Base-by-base conservation (phyloP, 2,329 filamentous ascomycete genomes). In the Penicillium sp. region DNA sequence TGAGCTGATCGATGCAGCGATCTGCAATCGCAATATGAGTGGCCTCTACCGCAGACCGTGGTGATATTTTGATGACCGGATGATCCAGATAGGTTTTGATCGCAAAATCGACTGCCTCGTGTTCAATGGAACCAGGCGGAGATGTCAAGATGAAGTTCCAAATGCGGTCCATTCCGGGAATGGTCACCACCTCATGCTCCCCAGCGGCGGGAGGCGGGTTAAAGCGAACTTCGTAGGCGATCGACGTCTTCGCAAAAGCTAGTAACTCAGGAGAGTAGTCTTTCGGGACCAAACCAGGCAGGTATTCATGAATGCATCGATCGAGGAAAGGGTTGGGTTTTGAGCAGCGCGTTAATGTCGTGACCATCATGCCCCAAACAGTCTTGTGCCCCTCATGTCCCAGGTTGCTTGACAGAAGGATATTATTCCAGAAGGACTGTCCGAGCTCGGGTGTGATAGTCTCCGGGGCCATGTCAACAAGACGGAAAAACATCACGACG, bases 101-200 rank as follows among this genome's bases (percentile, higher is more conserved):
- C 3, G 95, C 79, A 18, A 82, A 81, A 41, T 75, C 76, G 24
- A 86, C 89, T 1, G 87, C 85, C 42, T 76, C 70, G 16, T 77
- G 76, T 55, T 87, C 87, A 39, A 94, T 82, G 0, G 76, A 78
- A 29, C 77, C 72, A 29, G 79, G 73, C 4, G 82, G 80, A 1
- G 86, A 82, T 13, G 79, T 83, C 43, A 95, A 71, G 27, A 91
- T 81, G 57, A 95, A 80, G 20, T 82, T 80, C 90, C 90, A 95
- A n/a, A 95, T 72, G 47, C 89, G 78, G 56, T 93, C 86, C 52
- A 74, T 73, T 6, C 75, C 74, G 3, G 74, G 72, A 40, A 74
- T 66, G n/a, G 60, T 55, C n/a, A 74, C 62, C 23, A 72, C 63
- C 38, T 73, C 66, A 40, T 68, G 51, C 26, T 71, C 69, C 7